Percentiles rank a stretch among this genome's conserved stretches.
Evolutionary conservation across 306 rosid species (phyloP).

Genomic region (Ormosia semicastrata): DNA sequence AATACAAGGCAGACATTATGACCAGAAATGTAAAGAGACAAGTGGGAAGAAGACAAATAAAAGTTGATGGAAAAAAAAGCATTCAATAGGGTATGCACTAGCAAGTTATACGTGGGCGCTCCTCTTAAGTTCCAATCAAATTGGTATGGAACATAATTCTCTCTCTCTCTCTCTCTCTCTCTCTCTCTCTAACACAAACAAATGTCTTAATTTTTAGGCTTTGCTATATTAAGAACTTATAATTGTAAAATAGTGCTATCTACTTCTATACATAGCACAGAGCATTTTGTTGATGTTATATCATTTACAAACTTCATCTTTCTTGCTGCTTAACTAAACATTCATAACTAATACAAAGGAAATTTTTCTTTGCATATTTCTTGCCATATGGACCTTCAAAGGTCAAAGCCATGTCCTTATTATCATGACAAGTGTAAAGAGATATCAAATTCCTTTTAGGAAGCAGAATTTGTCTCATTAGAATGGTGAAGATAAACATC

Average conservation of each 20-base stretch:
- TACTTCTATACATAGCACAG: conserved; percentile 50
- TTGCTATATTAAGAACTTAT: conserved; percentile 71
- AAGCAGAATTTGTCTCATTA: too few species aligned
- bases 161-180: conserved; percentile 31
- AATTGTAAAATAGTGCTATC: conserved; percentile 68
- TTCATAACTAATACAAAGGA: neutral
- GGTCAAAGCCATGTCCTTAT: conserved; percentile 37
- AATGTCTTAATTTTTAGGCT: conserved; percentile 55
- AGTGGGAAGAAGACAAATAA: conserved; percentile 40
- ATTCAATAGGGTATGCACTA: conserved; percentile 39
- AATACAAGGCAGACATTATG: conserved; percentile 32
- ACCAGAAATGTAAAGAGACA: conserved; percentile 44
- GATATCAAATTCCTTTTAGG: too few species aligned
- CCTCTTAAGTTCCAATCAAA: conserved; percentile 51
- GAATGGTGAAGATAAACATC: too few species aligned
- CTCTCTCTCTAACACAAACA: conserved; percentile 28
- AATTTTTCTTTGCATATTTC: conserved; percentile 18
- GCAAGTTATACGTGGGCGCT: conserved; percentile 42
- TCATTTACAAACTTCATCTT: conserved; percentile 37
- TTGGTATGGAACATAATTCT: conserved; percentile 19
- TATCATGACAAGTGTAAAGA: too few species aligned
- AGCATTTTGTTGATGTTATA: conserved; percentile 41
- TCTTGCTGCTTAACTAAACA: conserved; percentile 39
- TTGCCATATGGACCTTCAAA: conserved; percentile 41
- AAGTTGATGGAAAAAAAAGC: conserved; percentile 17